A percentile compares a stretch with the other conserved stretches of the same genome.
phyloP scores from a whole-genome alignment of 2,329 filamentous ascomycete species.

The Alternaria arborescens region DNA sequence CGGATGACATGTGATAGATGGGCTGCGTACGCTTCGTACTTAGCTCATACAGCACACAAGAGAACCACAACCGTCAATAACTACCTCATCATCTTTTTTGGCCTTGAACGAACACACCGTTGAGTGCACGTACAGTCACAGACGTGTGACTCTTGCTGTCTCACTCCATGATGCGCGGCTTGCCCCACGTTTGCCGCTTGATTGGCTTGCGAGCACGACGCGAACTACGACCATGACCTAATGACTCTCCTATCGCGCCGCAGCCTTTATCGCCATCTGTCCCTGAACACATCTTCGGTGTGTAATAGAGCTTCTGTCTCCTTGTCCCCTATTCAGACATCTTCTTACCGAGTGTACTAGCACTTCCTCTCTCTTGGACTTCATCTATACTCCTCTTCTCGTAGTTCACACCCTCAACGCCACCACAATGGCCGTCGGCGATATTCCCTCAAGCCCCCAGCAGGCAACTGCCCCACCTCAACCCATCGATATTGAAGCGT shows the following conservation, averaged over 20 bases:
- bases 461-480: slow-evolving; percentile 30
- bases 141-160: slow-evolving; percentile 23
- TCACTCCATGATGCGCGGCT: slow-evolving; percentile 13
- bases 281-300: slow-evolving; percentile 18
- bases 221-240: slow-evolving; percentile 27
- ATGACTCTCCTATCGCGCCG: slow-evolving; percentile 31
- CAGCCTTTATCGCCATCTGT: slow-evolving; percentile 26
- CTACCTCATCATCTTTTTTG: neutral
- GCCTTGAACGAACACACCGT: neutral
- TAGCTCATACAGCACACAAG: neutral
- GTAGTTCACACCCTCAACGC: slow-evolving; percentile 9
- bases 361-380: neutral
- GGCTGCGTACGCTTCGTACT: neutral
- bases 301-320: slow-evolving; percentile 1
- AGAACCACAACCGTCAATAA: neutral
- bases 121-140: slow-evolving; percentile 19
- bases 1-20: neutral
- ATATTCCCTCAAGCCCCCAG: slow-evolving; percentile 32
- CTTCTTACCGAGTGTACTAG: neutral
- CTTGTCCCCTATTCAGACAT: slow-evolving; percentile 1
- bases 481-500: slow-evolving; percentile 57
- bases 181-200: slow-evolving; percentile 35
- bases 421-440: slow-evolving; percentile 48
- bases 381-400: neutral
- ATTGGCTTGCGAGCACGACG: slow-evolving; percentile 38